Percentiles rank a stretch among this genome's conserved stretches.
Conservation (phyloP, 371 early-diverging fungal genomes). For the Actinomortierella ambigua region DNA sequence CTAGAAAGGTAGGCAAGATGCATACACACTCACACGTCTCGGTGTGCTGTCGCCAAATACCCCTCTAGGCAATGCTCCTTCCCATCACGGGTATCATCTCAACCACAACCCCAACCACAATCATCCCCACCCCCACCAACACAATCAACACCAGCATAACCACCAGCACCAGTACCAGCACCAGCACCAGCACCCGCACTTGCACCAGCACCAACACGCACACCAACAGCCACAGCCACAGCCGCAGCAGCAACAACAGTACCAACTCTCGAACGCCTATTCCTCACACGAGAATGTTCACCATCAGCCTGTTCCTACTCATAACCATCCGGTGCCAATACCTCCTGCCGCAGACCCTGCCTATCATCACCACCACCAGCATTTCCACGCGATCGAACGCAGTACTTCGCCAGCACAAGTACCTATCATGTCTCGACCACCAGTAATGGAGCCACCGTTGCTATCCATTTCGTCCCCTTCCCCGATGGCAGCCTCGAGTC, state of each 20-base stretch:
- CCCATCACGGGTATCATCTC: no score
- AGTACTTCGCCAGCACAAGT: no score
- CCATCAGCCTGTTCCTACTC: not conserved
- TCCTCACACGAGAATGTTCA: not conserved
- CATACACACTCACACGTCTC: no score
- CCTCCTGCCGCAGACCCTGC: not conserved
- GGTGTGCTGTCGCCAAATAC: no score
- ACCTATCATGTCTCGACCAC: not conserved
- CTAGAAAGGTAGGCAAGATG: no score
- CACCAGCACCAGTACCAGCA: not conserved
- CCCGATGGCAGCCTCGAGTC: no score
- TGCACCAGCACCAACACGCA: not conserved
- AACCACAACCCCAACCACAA: not conserved
- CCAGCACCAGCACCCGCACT: not conserved
- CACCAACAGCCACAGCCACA: conserved; percentile 11
- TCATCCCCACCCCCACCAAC: not conserved
- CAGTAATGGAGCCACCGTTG: conserved; percentile 22
- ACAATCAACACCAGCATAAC: no score
- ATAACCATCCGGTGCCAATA: not conserved
- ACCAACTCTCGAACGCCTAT: conserved; percentile 1
- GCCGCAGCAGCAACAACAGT: not conserved
- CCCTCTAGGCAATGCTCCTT: no score
- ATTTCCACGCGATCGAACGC: no score
- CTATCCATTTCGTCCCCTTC: conserved; percentile 26
- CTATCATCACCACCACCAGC: not conserved